Conservation (phyloP, 2,329 filamentous ascomycete species). For the Cadophora sp. region DNA sequence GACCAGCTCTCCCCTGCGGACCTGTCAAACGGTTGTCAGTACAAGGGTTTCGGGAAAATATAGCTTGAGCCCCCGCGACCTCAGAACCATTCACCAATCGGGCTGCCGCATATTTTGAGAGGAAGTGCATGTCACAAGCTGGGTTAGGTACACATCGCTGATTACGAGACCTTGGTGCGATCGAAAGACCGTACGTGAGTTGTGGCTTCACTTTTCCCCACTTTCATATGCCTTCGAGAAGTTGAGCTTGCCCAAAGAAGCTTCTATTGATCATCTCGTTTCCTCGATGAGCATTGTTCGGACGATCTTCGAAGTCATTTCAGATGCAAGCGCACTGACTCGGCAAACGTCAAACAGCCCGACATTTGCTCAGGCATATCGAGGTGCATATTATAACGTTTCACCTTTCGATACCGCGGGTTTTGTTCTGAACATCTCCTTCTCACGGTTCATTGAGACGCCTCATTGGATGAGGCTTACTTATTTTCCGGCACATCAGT, state of each 20-base stretch:
- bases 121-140: slow-evolving; percentile 22
- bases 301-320: slow-evolving; percentile 25
- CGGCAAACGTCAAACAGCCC: slow-evolving; percentile 30
- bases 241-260: slow-evolving; percentile 11
- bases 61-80: slow-evolving; percentile 30
- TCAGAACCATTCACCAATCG: slow-evolving; percentile 24
- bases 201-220: slow-evolving; percentile 16
- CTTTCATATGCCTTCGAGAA: slow-evolving; percentile 3
- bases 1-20: slow-evolving; percentile 27
- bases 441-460: slow-evolving; percentile 21
- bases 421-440: slow-evolving; percentile 21
- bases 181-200: slow-evolving; percentile 20
- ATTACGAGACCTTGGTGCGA: slow-evolving; percentile 14
- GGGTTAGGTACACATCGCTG: slow-evolving; percentile 14
- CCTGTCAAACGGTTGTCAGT: slow-evolving; percentile 35
- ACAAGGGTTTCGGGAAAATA: slow-evolving; percentile 35
- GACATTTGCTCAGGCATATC: slow-evolving; percentile 40
- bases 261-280: slow-evolving; percentile 22
- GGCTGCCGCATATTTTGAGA: slow-evolving; percentile 33
- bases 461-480: slow-evolving; percentile 33
- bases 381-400: slow-evolving; percentile 39
- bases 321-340: slow-evolving; percentile 37
- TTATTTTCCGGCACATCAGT: slow-evolving; percentile 15
- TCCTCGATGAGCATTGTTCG: slow-evolving; percentile 16
- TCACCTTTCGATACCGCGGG: slow-evolving; percentile 34